Evolutionary conservation across 176 grass and related monocot species (phyloP).

Genomic region (Carex scoparia): DNA sequence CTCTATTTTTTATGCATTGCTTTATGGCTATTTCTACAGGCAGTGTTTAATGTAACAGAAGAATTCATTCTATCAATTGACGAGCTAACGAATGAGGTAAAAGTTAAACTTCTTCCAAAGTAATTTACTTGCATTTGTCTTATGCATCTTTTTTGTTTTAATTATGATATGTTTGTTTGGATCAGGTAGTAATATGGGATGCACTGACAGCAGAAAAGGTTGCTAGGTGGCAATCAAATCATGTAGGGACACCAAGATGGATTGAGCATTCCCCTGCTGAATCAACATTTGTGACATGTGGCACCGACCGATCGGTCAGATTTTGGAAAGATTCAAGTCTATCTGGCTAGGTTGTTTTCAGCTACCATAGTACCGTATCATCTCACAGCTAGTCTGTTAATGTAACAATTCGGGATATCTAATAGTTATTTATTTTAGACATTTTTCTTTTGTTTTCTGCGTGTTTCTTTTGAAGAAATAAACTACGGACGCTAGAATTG

Average conservation of each 20-base stretch:
- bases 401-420: neutral
- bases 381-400: neutral
- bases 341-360: neutral
- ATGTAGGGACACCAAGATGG: slow-evolving; percentile 66
- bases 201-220: slow-evolving; percentile 73
- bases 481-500: neutral
- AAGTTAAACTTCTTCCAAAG: slow-evolving; percentile 4
- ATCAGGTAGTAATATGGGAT: slow-evolving; percentile 83
- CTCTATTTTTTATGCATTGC: slow-evolving; percentile 12
- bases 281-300: slow-evolving; percentile 68
- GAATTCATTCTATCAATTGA: slow-evolving; percentile 82
- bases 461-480: neutral
- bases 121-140: neutral
- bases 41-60: slow-evolving; percentile 74
- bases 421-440: neutral
- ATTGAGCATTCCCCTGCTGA: slow-evolving; percentile 73
- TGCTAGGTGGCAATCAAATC: slow-evolving; percentile 61
- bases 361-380: neutral
- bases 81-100: slow-evolving; percentile 77
- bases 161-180: neutral
- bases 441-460: neutral
- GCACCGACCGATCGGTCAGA: slow-evolving; percentile 72
- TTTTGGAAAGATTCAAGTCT: slow-evolving; percentile 71
- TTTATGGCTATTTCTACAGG: slow-evolving; percentile 35
- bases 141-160: neutral